These are phyloP conservation scores for Hordeum vulgare DNA, from an alignment of 176 grass and related monocot species.

Conservation along the genomic window DNA sequence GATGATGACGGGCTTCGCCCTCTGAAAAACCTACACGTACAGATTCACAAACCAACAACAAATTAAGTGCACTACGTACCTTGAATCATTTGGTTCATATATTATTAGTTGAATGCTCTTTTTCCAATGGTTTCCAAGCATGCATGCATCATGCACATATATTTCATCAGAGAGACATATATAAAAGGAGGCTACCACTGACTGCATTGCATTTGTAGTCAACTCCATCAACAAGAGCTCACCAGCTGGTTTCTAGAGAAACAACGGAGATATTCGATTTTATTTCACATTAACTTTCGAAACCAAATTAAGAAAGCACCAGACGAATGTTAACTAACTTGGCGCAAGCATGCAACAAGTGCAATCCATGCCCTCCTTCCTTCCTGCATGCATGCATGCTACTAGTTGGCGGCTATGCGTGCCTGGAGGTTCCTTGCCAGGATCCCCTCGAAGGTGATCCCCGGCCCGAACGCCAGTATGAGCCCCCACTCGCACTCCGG, in stretches of 20 bases:
- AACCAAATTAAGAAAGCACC: not conserved
- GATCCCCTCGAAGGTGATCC: conserved; percentile 88
- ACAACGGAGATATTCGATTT: not conserved
- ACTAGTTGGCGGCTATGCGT: not conserved
- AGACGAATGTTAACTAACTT: not conserved
- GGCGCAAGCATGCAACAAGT: too few species aligned
- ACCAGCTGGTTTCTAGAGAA: too few species aligned
- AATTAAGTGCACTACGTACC: not conserved
- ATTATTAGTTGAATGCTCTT: too few species aligned
- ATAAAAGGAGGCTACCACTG: too few species aligned
- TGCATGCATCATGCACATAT: too few species aligned
- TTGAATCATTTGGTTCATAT: too few species aligned
- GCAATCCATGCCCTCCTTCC: not conserved
- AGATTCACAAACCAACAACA: not conserved
- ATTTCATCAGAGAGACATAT: too few species aligned
- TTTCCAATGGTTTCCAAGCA: too few species aligned
- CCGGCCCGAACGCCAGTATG: conserved; percentile 80
- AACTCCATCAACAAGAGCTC: too few species aligned
- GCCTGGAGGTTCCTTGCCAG: conserved; percentile 54
- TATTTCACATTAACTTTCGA: not conserved
- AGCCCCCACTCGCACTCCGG: conserved; percentile 61
- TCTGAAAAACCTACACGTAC: conserved; percentile 32
- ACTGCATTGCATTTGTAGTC: too few species aligned
- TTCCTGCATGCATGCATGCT: too few species aligned
- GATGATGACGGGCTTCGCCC: conserved; percentile 57